A percentile compares a stretch with the other conserved stretches of the same genome.
These are phyloP conservation scores for Micromonas pusilla DNA, from an alignment of 139 green algal species.

Conservation along the genomic window DNA sequence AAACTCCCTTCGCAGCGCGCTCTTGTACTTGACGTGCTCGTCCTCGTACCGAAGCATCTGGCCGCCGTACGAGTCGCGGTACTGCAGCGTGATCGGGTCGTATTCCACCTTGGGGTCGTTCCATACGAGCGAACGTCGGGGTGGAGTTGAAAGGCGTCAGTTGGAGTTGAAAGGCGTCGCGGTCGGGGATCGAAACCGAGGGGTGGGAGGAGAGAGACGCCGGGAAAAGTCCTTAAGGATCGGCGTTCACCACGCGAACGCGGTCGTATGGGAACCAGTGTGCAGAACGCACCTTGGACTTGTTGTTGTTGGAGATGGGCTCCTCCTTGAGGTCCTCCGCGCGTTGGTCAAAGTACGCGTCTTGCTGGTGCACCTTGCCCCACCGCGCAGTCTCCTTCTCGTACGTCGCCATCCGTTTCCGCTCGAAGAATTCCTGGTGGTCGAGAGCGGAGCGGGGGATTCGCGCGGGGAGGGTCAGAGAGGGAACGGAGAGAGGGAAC, in stretches of 20 bases:
- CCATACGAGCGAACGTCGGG: too few relatives aligned
- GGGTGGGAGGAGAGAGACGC: too few relatives aligned
- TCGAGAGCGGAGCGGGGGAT: too few relatives aligned
- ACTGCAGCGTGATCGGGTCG: neutral
- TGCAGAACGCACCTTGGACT: neutral
- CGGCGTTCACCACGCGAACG: too few relatives aligned
- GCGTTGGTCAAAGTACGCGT: neutral
- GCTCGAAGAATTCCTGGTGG: neutral
- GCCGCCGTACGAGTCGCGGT: neutral
- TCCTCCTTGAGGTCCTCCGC: neutral
- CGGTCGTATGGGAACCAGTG: too few relatives aligned
- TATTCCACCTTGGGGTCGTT: neutral
- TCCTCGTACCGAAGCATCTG: neutral
- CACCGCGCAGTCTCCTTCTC: neutral
- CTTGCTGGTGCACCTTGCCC: neutral
- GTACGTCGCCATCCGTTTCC: neutral
- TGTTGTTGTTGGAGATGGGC: neutral
- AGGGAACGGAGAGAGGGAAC: neutral
- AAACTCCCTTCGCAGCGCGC: neutral
- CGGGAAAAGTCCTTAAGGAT: too few relatives aligned
- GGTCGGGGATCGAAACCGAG: too few relatives aligned
- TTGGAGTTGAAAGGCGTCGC: too few relatives aligned
- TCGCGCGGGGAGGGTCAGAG: neutral
- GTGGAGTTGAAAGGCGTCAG: too few relatives aligned
- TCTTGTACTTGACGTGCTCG: neutral